Percentiles rank a stretch among this genome's conserved stretches.
phyloP scores from a whole-genome alignment of 257 asterid genomes.

The Plantago elongata region DNA sequence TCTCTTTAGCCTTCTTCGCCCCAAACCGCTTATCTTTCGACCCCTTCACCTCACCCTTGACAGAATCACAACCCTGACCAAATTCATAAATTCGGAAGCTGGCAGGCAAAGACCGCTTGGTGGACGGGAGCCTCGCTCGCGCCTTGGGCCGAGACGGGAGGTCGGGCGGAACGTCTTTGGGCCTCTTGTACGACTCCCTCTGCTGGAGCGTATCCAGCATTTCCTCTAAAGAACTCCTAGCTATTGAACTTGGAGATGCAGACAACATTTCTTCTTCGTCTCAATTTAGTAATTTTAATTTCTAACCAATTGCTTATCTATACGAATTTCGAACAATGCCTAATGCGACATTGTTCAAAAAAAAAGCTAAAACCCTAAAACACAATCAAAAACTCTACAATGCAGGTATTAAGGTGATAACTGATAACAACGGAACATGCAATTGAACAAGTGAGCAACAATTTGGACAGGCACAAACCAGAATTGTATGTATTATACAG shows the following conservation, averaged over 20 bases:
- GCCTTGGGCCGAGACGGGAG: constrained; percentile 78
- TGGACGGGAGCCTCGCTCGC: constrained; percentile 59
- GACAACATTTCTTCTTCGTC: constrained; percentile 38
- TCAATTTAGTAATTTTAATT: constrained; percentile 6
- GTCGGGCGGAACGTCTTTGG: constrained; percentile 71
- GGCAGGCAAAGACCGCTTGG: constrained; percentile 46
- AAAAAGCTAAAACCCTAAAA: constrained; percentile 28
- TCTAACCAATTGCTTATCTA: background rate
- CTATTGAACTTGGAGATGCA: constrained; percentile 42
- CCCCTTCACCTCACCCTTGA: constrained; percentile 29
- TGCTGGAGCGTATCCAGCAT: constrained; percentile 82
- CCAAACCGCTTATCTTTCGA: constrained; percentile 38
- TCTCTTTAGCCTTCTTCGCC: constrained; percentile 36
- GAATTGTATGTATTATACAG: no score
- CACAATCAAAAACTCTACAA: constrained; percentile 4
- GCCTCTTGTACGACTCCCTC: constrained; percentile 47
- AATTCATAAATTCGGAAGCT: constrained; percentile 24
- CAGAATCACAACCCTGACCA: constrained; percentile 19
- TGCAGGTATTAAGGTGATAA: background rate
- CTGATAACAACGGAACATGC: background rate
- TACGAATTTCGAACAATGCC: constrained; percentile 28
- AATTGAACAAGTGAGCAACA: background rate
- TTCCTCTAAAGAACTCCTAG: constrained; percentile 83
- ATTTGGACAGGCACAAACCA: no score
- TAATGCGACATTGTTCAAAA: constrained; percentile 37